Conservation (phyloP, 1,139 yeast species). For the Magnusiomyces sp. region DNA sequence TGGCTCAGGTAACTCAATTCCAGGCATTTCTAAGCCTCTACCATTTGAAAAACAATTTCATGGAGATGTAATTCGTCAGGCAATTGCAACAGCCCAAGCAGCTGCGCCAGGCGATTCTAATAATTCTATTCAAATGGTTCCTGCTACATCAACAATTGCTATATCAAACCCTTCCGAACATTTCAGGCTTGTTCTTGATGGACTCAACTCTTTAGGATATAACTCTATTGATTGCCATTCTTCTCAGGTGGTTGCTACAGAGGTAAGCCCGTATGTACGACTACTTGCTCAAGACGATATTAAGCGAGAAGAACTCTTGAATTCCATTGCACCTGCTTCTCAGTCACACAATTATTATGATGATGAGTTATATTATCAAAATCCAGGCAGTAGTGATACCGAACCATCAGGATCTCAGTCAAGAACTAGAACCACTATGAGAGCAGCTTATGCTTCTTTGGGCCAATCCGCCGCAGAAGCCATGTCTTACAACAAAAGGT, state of each 20-base stretch:
- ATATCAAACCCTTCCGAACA: too few relatives aligned
- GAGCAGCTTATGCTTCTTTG: conserved; percentile 1
- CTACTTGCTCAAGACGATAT: background rate
- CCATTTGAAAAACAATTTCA: background rate
- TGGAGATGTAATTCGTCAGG: background rate
- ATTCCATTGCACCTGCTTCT: background rate
- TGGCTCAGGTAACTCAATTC: background rate
- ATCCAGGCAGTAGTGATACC: too few relatives aligned
- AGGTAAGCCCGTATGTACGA: conserved; percentile 3
- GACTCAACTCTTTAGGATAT: background rate
- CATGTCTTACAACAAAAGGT: background rate
- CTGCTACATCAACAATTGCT: background rate
- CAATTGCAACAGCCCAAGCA: background rate
- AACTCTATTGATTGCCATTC: background rate
- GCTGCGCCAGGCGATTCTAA: background rate
- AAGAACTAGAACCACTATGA: conserved; percentile 1
- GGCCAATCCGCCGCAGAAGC: conserved; percentile 5
- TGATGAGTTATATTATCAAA: too few relatives aligned
- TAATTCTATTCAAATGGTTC: too few relatives aligned
- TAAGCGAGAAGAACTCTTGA: background rate
- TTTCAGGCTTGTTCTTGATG: background rate
- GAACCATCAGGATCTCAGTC: too few relatives aligned
- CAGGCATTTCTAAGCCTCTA: background rate
- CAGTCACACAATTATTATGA: too few relatives aligned
- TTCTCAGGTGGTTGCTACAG: background rate